phyloP scores from a whole-genome alignment of 2,329 filamentous ascomycete genomes.

The Ceratocystis alfenasii region DNA sequence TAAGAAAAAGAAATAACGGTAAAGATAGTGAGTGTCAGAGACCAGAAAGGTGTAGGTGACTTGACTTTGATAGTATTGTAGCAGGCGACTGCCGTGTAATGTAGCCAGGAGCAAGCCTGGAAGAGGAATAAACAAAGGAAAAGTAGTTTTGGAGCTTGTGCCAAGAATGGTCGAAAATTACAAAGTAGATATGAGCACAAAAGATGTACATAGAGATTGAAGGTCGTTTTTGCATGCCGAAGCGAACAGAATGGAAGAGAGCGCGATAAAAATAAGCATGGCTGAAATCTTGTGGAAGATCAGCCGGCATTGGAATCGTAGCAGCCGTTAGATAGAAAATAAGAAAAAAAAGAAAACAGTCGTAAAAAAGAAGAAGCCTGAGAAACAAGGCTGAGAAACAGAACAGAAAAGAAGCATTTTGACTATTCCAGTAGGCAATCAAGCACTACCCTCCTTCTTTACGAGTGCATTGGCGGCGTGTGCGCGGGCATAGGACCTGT shows the following conservation, averaged over 20 bases:
- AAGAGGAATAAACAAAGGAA: constrained; percentile 5
- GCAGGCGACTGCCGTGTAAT: constrained; percentile 15
- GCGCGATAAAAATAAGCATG: constrained; percentile 1
- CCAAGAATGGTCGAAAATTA: not conserved
- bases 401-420: not conserved
- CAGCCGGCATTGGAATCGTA: constrained; percentile 16
- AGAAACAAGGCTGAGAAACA: not conserved
- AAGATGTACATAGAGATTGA: not conserved
- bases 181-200: not conserved
- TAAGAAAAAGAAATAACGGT: not conserved
- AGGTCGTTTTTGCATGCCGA: not conserved
- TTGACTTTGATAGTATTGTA: not conserved
- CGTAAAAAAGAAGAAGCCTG: constrained; percentile 13
- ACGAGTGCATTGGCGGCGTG: constrained; percentile 19
- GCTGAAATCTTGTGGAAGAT: not conserved
- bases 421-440: not conserved
- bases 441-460: constrained; percentile 6
- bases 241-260: constrained; percentile 2
- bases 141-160: not conserved
- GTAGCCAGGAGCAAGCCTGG: not conserved
- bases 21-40: not conserved
- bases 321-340: constrained; percentile 15
- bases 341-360: constrained; percentile 16
- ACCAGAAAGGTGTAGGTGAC: constrained; percentile 4
- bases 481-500: constrained; percentile 32